Evolutionary conservation across 1,284 basidiomycete species (phyloP).

Genomic region (Cutaneotrichosporon curvatum): DNA sequence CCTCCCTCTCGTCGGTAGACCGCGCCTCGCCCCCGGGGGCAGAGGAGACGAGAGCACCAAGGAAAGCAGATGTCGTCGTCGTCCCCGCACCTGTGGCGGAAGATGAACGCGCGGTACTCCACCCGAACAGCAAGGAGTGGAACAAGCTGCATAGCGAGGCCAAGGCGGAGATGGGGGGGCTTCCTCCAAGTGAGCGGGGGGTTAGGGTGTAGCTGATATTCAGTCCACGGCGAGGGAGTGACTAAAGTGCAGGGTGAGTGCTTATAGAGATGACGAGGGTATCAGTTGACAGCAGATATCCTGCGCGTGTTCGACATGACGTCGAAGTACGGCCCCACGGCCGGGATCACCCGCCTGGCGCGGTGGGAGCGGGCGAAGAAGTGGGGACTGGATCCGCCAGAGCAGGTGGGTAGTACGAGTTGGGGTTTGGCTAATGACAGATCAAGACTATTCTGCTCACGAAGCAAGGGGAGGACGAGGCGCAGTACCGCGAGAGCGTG

Average conservation of each 20-base stretch:
- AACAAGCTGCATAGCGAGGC: constrained; percentile 50
- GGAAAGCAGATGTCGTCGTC: not conserved
- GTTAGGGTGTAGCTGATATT: not conserved
- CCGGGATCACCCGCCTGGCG: constrained; percentile 73
- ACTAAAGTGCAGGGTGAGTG: constrained; percentile 42
- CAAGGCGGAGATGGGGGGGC: constrained; percentile 53
- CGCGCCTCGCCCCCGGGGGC: constrained; percentile 1
- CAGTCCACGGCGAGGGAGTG: constrained; percentile 27
- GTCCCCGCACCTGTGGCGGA: not conserved
- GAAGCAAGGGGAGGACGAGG: constrained; percentile 51
- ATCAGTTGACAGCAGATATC: constrained; percentile 55
- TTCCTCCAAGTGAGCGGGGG: constrained; percentile 20
- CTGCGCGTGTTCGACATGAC: constrained; percentile 75
- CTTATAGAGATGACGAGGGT: too few relatives aligned
- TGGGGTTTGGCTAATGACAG: constrained; percentile 44
- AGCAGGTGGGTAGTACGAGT: constrained; percentile 55
- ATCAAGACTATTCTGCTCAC: constrained; percentile 66
- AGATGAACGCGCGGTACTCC: constrained; percentile 24
- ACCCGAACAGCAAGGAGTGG: constrained; percentile 54
- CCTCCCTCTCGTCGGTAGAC: constrained; percentile 3
- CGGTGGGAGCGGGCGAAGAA: constrained; percentile 80
- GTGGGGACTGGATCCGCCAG: constrained; percentile 74
- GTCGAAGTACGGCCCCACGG: constrained; percentile 76
- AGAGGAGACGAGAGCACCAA: not conserved
- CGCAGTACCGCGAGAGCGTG: constrained; percentile 51